Evolutionary conservation across 2,329 filamentous ascomycete genomes (phyloP), one percentile per base, ranked within the genome.

Genomic region (Microsporum canis): DNA sequence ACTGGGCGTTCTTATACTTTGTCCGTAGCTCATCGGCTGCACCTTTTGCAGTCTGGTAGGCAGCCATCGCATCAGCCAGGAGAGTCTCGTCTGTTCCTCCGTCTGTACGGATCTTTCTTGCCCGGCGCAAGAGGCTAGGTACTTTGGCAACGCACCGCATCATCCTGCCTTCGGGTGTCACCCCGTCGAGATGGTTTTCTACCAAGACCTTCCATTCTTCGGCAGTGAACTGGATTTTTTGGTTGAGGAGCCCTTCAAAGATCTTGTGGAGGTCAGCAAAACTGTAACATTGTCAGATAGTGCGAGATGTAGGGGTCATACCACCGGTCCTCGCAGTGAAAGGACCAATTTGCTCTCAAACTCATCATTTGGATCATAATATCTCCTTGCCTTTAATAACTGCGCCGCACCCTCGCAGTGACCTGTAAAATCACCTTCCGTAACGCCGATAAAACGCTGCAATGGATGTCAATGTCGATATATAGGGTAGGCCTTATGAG

Each of bases 401-500:
- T 69, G 69, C 2, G 70, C 70, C 1, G 72, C 72, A 1, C 73
- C 73, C 58, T 73, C 70, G 3, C 67, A 67, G 61, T 75, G 73
- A 3, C 72, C 70, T 7, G 69, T 67, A 62, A 60, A 65, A 7
- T 53, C 57, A 12, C 53, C 59, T 3, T 43, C 64, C 3, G 47
- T 53, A 3, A 55, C 41, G 1, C 70, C 71, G 57, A 66, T 62
- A 33, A 71, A 68, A 58, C 51, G 5, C 61, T 59, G 34, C 36
- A 1, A 53, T 5, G 57, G 58, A 53, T 2, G 14, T 23, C 41
- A 29, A 7, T 27, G 14, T 31, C 23, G 1, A 47, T 29, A 23
- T 10, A 29, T 23, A 29, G 43, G 10, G 3, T 17, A 27, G 17
- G 34, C 34, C 34, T 36, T 36, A 43, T 34, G 5, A 33, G 2